Evolutionary conservation across 2,329 filamentous ascomycete genomes (phyloP).

Genomic region (Aspergillus tamarii): DNA sequence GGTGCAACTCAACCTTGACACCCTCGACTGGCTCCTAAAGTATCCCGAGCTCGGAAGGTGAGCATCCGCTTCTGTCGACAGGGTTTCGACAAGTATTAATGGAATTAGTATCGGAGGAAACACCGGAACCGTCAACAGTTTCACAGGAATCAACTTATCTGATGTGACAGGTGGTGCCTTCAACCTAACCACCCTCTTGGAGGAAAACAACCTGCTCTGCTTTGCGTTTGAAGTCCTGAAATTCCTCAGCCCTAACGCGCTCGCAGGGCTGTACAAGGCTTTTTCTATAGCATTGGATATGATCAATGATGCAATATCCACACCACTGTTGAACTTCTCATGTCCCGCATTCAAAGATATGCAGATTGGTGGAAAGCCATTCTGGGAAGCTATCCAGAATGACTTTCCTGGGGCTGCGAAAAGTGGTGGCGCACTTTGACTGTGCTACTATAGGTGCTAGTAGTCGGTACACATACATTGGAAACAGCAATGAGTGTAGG

Average conservation of each 20-base stretch:
- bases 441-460: not conserved
- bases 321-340: conserved; percentile 32
- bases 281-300: conserved; percentile 33
- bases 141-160: conserved; percentile 50
- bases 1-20: conserved; percentile 46
- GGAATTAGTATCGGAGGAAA: conserved; percentile 54
- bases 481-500: not conserved
- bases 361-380: conserved; percentile 32
- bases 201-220: conserved; percentile 47
- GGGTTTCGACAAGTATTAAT: not conserved
- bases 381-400: conserved; percentile 34
- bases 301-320: conserved; percentile 32
- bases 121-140: conserved; percentile 54
- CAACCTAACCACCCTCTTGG: conserved; percentile 37
- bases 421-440: conserved; percentile 22
- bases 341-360: conserved; percentile 39
- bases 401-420: conserved; percentile 34
- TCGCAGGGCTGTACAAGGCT: conserved; percentile 34
- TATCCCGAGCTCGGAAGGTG: conserved; percentile 47
- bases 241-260: conserved; percentile 35
- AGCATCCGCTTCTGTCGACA: not conserved
- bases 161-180: conserved; percentile 49
- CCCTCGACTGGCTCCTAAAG: conserved; percentile 40
- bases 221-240: conserved; percentile 42
- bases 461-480: not conserved